Evolutionary conservation across 2,329 filamentous ascomycete genomes (phyloP), one percentile per base, ranked within the genome.

Genomic region (Ophiocordyceps camponoti-rufipedis): DNA sequence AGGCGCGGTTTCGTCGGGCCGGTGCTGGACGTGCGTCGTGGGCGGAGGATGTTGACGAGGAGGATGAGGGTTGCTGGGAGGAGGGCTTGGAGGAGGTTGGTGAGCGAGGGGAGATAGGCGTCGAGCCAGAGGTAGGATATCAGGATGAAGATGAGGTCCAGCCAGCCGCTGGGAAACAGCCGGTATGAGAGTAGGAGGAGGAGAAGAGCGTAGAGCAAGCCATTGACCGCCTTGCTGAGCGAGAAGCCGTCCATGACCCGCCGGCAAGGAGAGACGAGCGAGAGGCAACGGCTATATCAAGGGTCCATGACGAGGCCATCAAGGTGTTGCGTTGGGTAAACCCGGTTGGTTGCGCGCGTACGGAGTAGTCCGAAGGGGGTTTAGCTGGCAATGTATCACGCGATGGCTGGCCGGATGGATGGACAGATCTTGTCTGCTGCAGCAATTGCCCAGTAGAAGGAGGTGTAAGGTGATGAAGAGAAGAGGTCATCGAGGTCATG

Each of bases 1-100:
- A 87, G 61, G 46, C 76, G 60, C 3, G 74, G 70, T n/a, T 46
- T 47, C 33, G 47, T 47, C 13, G 43, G 43, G 14, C 51, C 48
- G 7, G 45, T 38, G 49, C 47, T 50, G 14, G 41, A 3, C 7
- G 38, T n/a, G 31, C 35, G 42, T 23, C 19, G 12, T 5, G 18
- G 14, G 28, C 35, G 23, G 19, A 43, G 18, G 35, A 16, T 16
- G 16, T 19, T 31, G 29, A 31, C 7, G 4, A 31, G 12, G 4
- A 31, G 18, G n/a, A 18, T 10, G 7, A 39, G 4, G 10, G 5
- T 10, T 3, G n/a, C 9, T 10, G 16, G 8, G n/a, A 39, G 35
- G n/a, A n/a, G 10, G n/a, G 35, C 35, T 16, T 16, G 14, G n/a
- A 39, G n/a, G 7, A 39, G 35, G 16, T n/a, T 18, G 5, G 13